A percentile compares a stretch with the other conserved stretches of the same genome.
Evolutionary conservation across 2,329 filamentous ascomycete species (phyloP).

Genomic region (Arthrobotrys sinensis): DNA sequence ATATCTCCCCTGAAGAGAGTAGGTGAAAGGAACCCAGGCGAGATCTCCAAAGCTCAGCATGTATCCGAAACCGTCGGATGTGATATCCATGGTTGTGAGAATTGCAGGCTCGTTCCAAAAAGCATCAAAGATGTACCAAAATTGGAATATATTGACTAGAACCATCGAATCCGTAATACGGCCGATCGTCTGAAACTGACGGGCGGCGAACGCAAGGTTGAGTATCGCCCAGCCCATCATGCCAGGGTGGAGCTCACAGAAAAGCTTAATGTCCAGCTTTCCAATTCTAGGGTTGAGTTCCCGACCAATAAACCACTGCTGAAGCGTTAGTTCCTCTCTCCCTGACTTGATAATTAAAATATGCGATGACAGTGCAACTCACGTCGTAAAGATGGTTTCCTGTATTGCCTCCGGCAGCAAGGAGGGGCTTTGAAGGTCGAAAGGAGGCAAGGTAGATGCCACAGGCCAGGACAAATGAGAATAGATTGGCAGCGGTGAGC

Average conservation of each 20-base stretch:
- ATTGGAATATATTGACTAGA: constrained; percentile 82
- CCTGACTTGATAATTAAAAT: background rate
- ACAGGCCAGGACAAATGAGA: constrained; percentile 79
- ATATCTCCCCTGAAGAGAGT: constrained; percentile 87
- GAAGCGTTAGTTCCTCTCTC: background rate
- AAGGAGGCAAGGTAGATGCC: constrained; percentile 89
- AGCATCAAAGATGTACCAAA: constrained; percentile 85
- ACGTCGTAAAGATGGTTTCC: constrained; percentile 89
- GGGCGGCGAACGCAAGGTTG: constrained; percentile 85
- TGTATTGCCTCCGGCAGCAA: constrained; percentile 84
- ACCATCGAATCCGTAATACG: constrained; percentile 88
- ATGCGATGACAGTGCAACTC: background rate
- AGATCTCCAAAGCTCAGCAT: constrained; percentile 96
- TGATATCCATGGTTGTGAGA: constrained; percentile 94
- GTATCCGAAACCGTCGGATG: constrained; percentile 91
- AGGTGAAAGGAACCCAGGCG: constrained; percentile 92
- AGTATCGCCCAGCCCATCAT: constrained; percentile 90
- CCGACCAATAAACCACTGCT: constrained; percentile 89
- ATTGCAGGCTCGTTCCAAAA: constrained; percentile 90
- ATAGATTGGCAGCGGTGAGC: constrained; percentile 84
- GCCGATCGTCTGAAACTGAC: constrained; percentile 88
- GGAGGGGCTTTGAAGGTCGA: constrained; percentile 77
- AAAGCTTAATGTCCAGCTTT: constrained; percentile 90
- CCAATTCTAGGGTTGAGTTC: constrained; percentile 94
- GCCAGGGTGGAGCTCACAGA: constrained; percentile 90